Evolutionary conservation across 345 rosid species (phyloP), one percentile per base, ranked within the genome.

Genomic region (Citrus australasica): DNA sequence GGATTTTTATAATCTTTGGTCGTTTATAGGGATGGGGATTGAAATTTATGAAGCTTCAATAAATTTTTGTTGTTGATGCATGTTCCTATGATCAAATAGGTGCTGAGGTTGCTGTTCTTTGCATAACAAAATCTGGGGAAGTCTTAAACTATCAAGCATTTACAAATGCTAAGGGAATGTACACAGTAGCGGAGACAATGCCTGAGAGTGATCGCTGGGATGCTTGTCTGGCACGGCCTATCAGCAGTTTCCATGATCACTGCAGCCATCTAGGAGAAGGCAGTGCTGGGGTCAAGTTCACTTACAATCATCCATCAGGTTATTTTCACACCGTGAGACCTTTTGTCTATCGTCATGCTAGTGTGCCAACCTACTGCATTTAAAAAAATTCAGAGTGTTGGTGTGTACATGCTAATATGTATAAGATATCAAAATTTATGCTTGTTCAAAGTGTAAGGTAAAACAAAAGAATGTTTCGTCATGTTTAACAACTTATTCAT

Each of bases 131-230:
- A 81, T 86, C 97, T 0, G 97, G 99, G 27, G 97, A 96, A 82
- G 98, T 96, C 33, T 83, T 94, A 67, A 96, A 96, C 81, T 94
- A 96, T 30, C 99, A 96, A 76, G 98, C 98, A 24, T 96, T 96
- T 80, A 92, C 97, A 76, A 88, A 95, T 76, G 83, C 92, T 0
- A 93, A 87, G 81, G 99, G 98, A 48, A 71, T 90, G 21, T 96
- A 96, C 86, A 87, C 88, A 1, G 97, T 96, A 7, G 98, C 97
- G 0, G 98, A 96, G 85, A 96, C 98, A 67, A 94, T 96, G 99
- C 95, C 99, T 0, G 93, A 92, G 87, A 94, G 97, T 32, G 94
- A 96, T 63, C 91, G 97, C 21, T 94, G 99, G 99, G 97, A 92
- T 51, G 97, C 98, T 8, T 96, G 99, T 79, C 86, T 94, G 35